phyloP scores from a whole-genome alignment of 1,284 basidiomycete genomes.

The Rhodotorula mucilaginosa region DNA sequence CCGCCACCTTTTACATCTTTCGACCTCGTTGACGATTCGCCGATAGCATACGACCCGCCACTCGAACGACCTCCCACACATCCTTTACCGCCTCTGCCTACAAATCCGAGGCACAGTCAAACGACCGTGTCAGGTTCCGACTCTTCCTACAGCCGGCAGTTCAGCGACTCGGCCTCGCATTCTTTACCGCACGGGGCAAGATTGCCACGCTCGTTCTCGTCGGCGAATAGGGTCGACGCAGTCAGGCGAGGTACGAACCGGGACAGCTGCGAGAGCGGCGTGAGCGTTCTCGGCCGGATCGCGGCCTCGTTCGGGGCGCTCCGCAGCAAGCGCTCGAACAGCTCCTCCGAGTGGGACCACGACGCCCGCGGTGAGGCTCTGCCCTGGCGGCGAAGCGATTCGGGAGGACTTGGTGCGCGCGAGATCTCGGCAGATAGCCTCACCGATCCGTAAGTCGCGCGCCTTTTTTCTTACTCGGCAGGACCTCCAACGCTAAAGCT shows the following conservation, averaged over 20 bases:
- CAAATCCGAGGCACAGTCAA: not conserved
- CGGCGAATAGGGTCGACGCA: not conserved
- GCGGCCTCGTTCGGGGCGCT: slow-evolving; percentile 6
- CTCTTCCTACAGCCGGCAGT: too few species aligned
- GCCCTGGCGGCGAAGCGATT: not conserved
- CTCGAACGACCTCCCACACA: not conserved
- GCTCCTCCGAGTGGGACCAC: not conserved
- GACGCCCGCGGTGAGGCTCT: not conserved
- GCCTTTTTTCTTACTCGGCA: too few species aligned
- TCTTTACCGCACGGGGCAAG: not conserved
- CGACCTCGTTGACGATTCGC: not conserved
- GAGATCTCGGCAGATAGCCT: slow-evolving; percentile 12
- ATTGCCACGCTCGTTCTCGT: too few species aligned
- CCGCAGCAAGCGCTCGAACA: not conserved
- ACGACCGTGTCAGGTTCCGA: not conserved
- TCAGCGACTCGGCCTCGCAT: not conserved
- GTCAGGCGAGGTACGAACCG: not conserved
- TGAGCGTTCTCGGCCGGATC: slow-evolving; percentile 10
- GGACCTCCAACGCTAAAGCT: not conserved
- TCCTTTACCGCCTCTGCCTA: not conserved
- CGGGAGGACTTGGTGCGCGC: not conserved
- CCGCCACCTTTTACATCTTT: slow-evolving; percentile 11
- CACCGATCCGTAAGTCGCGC: slow-evolving; percentile 8
- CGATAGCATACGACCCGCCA: slow-evolving; percentile 10
- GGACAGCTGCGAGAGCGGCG: slow-evolving; percentile 4